Conservation (phyloP, 2,329 filamentous ascomycete genomes). For the Sporothrix euskadiensis region DNA sequence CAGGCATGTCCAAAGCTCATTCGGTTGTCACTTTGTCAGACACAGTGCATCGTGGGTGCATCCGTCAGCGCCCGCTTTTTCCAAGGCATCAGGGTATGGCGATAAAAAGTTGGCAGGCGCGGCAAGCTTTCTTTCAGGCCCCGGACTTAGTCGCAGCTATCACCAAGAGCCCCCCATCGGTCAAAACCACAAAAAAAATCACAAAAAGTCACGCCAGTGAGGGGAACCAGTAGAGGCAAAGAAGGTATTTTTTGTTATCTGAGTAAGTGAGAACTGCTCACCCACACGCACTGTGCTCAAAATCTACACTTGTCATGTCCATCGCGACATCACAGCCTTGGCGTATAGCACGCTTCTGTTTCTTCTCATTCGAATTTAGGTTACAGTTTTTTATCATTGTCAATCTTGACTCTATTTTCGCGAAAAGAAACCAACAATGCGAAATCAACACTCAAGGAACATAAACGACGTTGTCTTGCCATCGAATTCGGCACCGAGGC, state of each 20-base stretch:
- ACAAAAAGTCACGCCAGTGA: background rate
- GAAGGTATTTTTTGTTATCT: background rate
- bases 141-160: constrained; percentile 17
- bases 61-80: constrained; percentile 12
- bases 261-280: background rate
- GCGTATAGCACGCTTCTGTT: background rate
- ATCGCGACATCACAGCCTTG: background rate
- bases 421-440: background rate
- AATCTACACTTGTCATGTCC: background rate
- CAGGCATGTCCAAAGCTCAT: background rate
- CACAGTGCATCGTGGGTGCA: background rate
- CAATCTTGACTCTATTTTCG: constrained; percentile 9
- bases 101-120: background rate
- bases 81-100: background rate
- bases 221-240: background rate
- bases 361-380: background rate
- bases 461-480: background rate
- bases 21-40: background rate
- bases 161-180: background rate
- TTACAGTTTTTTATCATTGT: background rate
- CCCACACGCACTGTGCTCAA: background rate
- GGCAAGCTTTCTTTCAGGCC: background rate
- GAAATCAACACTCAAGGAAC: background rate
- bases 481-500: background rate
- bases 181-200: background rate